Conservation (phyloP, 192 early-diverging fungal species). For the Dissophora globulifera region DNA sequence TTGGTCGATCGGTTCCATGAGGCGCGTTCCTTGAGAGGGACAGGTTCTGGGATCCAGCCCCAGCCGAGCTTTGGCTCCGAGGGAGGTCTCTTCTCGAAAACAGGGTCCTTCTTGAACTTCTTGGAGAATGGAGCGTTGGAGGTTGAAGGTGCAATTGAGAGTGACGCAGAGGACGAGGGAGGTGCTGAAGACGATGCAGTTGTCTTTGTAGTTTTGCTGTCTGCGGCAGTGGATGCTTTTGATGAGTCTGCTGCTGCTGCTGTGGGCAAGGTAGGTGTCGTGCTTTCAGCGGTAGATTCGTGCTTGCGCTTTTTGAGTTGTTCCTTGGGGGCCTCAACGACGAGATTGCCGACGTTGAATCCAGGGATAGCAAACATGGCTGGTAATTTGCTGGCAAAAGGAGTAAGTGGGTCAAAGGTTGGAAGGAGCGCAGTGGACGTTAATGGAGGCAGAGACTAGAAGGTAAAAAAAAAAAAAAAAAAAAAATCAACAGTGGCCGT, state of each 20-base stretch:
- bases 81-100: constrained; percentile 24
- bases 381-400: not conserved
- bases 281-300: not conserved
- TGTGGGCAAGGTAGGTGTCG: not conserved
- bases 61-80: constrained; percentile 29
- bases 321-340: constrained; percentile 49
- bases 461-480: constrained; percentile 27
- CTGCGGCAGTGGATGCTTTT: constrained; percentile 6
- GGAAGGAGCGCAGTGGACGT: not conserved
- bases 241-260: not conserved
- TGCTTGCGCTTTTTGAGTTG: constrained; percentile 51
- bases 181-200: not conserved
- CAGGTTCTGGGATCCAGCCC: constrained; percentile 41
- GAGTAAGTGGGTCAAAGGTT: not conserved
- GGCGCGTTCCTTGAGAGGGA: constrained; percentile 44
- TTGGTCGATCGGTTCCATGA: constrained; percentile 50
- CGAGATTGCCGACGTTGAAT: constrained; percentile 48
- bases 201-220: not conserved
- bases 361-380: constrained; percentile 49
- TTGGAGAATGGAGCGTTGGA: constrained; percentile 41
- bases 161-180: not conserved
- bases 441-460: not conserved
- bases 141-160: constrained; percentile 19
- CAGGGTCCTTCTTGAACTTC: constrained; percentile 39
- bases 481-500: too few species aligned